A percentile compares a stretch with the other conserved stretches of the same genome.
Conservation (phyloP, 331 rosid species). For the Prunus yedoensis region DNA sequence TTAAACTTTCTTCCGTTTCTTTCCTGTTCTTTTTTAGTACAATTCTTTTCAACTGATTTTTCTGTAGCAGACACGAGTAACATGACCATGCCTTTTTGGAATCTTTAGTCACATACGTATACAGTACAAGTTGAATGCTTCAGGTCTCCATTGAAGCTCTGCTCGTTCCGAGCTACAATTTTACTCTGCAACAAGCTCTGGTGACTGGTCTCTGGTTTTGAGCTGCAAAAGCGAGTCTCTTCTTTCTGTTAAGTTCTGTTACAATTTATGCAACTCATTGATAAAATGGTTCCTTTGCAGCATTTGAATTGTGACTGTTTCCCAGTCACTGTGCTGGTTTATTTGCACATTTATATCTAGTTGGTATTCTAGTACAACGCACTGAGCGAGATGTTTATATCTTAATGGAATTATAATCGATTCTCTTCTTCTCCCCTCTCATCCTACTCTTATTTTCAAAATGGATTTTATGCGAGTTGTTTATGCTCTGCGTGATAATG, state of each 20-base stretch:
- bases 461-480: constrained; percentile 27
- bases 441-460: too few species aligned
- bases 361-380: background rate
- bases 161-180: constrained; percentile 18
- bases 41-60: constrained; percentile 37
- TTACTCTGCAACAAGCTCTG: background rate
- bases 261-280: constrained; percentile 19
- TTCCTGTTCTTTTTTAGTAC: background rate
- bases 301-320: constrained; percentile 16
- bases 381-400: constrained; percentile 4
- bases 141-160: constrained; percentile 26
- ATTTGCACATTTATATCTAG: background rate
- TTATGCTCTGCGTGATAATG: constrained; percentile 4
- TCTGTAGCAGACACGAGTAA: constrained; percentile 43
- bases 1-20: constrained; percentile 5
- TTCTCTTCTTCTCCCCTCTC: background rate
- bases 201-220: constrained; percentile 28
- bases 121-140: constrained; percentile 16
- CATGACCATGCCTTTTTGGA: background rate
- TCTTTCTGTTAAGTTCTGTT: constrained; percentile 37
- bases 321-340: background rate
- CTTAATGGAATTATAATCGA: background rate
- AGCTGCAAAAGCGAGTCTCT: constrained; percentile 18
- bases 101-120: background rate
- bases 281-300: constrained; percentile 1